Conservation (phyloP, 2,329 filamentous ascomycete species). For the Lecanosticta acicola region DNA sequence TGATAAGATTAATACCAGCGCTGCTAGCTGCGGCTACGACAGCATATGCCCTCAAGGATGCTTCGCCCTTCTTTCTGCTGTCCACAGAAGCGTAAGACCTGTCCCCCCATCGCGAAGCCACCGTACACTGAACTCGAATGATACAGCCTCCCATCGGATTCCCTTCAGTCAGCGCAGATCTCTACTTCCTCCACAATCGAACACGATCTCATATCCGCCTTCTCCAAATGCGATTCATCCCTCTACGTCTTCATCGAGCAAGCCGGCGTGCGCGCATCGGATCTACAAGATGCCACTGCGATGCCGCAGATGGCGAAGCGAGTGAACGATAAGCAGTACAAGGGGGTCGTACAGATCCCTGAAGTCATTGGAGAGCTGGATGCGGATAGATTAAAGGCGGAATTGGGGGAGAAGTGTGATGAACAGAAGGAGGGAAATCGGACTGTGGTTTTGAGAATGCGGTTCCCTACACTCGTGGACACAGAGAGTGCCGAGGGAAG, state of each 20-base stretch:
- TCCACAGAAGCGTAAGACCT: conserved; percentile 70
- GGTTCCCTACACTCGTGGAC: conserved; percentile 6
- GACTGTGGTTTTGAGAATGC: neutral
- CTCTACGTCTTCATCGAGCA: conserved; percentile 73
- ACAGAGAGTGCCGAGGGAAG: neutral
- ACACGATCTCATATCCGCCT: conserved; percentile 35
- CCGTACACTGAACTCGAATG: conserved; percentile 16
- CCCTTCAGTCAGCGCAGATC: conserved; percentile 24
- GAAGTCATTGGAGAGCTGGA: conserved; percentile 51
- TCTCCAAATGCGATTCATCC: conserved; percentile 40
- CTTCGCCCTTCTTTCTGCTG: conserved; percentile 71
- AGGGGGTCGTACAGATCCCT: conserved; percentile 39
- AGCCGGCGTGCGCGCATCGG: conserved; percentile 63
- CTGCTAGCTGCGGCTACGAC: conserved; percentile 21
- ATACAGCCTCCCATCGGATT: conserved; percentile 11
- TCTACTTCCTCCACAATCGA: conserved; percentile 24
- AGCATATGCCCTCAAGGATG: conserved; percentile 57
- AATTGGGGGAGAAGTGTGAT: conserved; percentile 39
- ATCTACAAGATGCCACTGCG: conserved; percentile 49
- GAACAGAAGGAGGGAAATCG: conserved; percentile 1
- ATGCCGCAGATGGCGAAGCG: conserved; percentile 49
- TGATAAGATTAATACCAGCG: conserved; percentile 21
- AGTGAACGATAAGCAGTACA: conserved; percentile 36
- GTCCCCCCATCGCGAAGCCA: conserved; percentile 10
- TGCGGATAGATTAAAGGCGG: conserved; percentile 40